Evolutionary conservation across 441 rosid species (phyloP).

Genomic region (Pelargonium australe): DNA sequence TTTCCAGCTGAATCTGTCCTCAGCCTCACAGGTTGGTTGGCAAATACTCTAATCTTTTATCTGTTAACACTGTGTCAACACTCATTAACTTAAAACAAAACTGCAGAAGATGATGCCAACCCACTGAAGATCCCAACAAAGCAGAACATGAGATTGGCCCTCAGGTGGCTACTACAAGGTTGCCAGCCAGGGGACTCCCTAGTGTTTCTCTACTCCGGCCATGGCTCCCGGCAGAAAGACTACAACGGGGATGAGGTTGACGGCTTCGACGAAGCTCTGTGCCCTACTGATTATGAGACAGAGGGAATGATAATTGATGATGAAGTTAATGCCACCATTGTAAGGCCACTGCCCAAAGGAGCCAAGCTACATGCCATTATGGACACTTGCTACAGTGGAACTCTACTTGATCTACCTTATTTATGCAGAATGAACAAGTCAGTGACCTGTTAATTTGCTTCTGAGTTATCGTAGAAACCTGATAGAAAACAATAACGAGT

Average conservation of each 20-base stretch:
- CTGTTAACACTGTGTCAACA: not conserved
- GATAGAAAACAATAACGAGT: not conserved
- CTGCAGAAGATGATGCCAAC: slow-evolving; percentile 55
- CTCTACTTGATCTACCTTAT: slow-evolving; percentile 62
- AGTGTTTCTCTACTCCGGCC: slow-evolving; percentile 78
- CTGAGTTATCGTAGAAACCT: not conserved
- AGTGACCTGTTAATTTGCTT: not conserved
- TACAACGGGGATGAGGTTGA: slow-evolving; percentile 49
- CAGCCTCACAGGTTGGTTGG: slow-evolving; percentile 51
- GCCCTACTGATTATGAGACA: slow-evolving; percentile 69
- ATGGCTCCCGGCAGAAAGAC: slow-evolving; percentile 55
- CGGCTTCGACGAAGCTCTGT: slow-evolving; percentile 61
- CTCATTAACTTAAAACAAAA: not conserved
- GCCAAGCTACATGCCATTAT: slow-evolving; percentile 66
- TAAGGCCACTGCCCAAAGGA: slow-evolving; percentile 59
- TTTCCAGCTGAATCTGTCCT: slow-evolving; percentile 56
- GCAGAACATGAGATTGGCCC: slow-evolving; percentile 53
- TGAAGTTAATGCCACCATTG: slow-evolving; percentile 55
- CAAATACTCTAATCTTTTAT: not conserved
- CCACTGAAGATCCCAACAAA: slow-evolving; percentile 55
- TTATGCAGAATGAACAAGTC: slow-evolving; percentile 62
- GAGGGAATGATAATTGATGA: slow-evolving; percentile 65
- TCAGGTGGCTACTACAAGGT: slow-evolving; percentile 72
- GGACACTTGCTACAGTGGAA: slow-evolving; percentile 75
- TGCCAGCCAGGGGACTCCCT: slow-evolving; percentile 63